phyloP scores from a whole-genome alignment of 257 asterid genomes.

The Solanum habrochaites region DNA sequence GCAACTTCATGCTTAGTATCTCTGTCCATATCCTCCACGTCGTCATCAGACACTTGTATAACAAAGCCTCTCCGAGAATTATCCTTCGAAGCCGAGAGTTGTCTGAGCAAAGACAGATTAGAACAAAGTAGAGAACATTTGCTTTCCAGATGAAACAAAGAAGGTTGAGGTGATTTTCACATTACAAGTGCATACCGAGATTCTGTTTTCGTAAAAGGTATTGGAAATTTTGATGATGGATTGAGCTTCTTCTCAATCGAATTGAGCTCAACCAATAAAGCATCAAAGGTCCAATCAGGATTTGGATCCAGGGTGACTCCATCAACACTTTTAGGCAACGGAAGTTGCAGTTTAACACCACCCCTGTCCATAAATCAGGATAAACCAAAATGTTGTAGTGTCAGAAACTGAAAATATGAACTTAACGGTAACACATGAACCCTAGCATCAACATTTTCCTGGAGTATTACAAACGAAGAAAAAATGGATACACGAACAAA shows the following conservation, averaged over 20 bases:
- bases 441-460: neutral
- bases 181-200: slow-evolving; percentile 29
- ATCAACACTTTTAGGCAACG: slow-evolving; percentile 25
- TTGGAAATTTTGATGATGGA: slow-evolving; percentile 15
- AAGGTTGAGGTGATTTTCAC: neutral
- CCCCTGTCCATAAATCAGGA: slow-evolving; percentile 34
- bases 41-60: slow-evolving; percentile 38
- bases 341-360: slow-evolving; percentile 34
- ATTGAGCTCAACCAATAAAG: slow-evolving; percentile 48
- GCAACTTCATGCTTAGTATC: slow-evolving; percentile 2
- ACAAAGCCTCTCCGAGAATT: slow-evolving; percentile 31
- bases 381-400: neutral
- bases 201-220: slow-evolving; percentile 30
- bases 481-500: neutral
- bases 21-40: slow-evolving; percentile 11
- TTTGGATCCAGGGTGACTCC: slow-evolving; percentile 64
- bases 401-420: neutral
- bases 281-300: slow-evolving; percentile 78
- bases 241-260: slow-evolving; percentile 35
- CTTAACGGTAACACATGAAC: neutral
- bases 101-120: slow-evolving; percentile 16
- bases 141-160: neutral
- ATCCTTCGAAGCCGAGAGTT: slow-evolving; percentile 19
- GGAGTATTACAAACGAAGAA: neutral
- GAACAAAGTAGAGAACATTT: neutral